These are phyloP conservation scores for Metschnikowia arizonensis DNA, from an alignment of 805 yeast species.

Conservation along the genomic window DNA sequence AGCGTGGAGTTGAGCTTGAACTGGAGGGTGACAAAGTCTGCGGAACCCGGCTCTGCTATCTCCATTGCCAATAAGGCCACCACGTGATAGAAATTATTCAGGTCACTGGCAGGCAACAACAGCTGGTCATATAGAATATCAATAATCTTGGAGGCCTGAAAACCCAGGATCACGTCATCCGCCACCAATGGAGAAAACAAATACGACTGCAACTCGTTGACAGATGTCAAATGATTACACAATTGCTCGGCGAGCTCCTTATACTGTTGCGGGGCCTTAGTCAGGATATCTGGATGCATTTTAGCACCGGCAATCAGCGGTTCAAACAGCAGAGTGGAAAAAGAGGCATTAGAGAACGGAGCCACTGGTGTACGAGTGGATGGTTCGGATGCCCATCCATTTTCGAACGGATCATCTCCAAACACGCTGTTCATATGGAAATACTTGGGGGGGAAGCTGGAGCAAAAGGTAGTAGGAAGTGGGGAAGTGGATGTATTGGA, in stretches of 20 bases:
- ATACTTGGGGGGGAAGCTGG: not conserved
- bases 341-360: constrained; percentile 9
- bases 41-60: constrained; percentile 38
- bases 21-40: constrained; percentile 42
- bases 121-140: constrained; percentile 35
- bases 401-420: constrained; percentile 37
- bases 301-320: not conserved
- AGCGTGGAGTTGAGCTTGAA: constrained; percentile 28
- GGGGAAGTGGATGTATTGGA: not conserved
- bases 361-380: constrained; percentile 4
- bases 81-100: constrained; percentile 31
- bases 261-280: constrained; percentile 29
- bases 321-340: constrained; percentile 2
- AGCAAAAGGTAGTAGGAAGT: not conserved
- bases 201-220: constrained; percentile 27
- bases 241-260: constrained; percentile 16
- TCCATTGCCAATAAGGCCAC: constrained; percentile 42
- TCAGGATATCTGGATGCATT: constrained; percentile 11
- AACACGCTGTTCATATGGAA: constrained; percentile 14
- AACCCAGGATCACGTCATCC: constrained; percentile 23
- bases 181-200: constrained; percentile 29
- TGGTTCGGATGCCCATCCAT: constrained; percentile 32
- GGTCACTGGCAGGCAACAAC: constrained; percentile 27
- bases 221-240: constrained; percentile 20
- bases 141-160: constrained; percentile 31